These are phyloP conservation scores for Xylariaceae sp. DNA, from an alignment of 2,329 filamentous ascomycete genomes.

Conservation along the genomic window DNA sequence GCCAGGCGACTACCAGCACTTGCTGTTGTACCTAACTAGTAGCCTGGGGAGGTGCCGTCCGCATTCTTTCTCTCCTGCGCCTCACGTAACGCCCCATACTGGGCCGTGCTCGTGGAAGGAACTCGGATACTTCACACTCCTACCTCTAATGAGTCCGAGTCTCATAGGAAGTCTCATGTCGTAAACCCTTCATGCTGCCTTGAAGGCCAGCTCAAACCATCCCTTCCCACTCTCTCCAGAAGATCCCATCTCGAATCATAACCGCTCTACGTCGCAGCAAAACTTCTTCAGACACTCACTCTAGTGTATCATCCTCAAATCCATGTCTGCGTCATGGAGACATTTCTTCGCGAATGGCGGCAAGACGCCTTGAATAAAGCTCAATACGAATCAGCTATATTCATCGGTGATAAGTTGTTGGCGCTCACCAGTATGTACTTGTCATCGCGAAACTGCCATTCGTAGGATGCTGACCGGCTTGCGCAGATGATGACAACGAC, in stretches of 20 bases:
- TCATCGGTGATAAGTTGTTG: conserved; percentile 93
- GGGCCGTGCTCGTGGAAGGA: background rate
- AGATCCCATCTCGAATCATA: background rate
- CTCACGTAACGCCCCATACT: background rate
- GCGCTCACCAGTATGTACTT: conserved; percentile 79
- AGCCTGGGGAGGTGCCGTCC: background rate
- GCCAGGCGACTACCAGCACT: too few relatives aligned
- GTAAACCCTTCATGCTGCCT: background rate
- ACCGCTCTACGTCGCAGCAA: background rate
- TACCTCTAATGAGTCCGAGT: background rate
- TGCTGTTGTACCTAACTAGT: too few relatives aligned
- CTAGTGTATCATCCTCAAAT: conserved; percentile 6
- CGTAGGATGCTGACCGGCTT: conserved; percentile 16
- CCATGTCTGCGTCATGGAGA: conserved; percentile 63
- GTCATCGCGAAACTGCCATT: conserved; percentile 2
- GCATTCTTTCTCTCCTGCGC: background rate
- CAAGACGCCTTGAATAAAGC: conserved; percentile 94
- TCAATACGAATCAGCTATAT: conserved; percentile 94
- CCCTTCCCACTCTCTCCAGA: background rate
- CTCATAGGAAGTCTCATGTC: background rate
- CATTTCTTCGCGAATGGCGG: conserved; percentile 88
- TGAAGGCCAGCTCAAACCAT: background rate
- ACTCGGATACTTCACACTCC: background rate
- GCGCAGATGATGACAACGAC: conserved; percentile 80
- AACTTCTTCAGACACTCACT: background rate